Evolutionary conservation across 2,329 filamentous ascomycete genomes (phyloP).

Genomic region (Ascochyta clinopodiicola): DNA sequence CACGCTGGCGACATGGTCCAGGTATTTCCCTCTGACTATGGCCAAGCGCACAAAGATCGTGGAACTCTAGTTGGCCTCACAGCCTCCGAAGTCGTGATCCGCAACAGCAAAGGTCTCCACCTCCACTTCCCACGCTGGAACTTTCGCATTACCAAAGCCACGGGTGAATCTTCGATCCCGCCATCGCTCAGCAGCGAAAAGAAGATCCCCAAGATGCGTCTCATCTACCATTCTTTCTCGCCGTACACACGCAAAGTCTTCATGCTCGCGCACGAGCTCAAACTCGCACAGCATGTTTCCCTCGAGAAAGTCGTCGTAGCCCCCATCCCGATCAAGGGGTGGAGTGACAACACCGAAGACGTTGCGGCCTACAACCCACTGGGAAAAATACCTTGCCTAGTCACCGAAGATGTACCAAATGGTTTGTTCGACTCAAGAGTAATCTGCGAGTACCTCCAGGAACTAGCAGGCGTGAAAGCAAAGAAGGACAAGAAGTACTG

Average conservation of each 20-base stretch:
- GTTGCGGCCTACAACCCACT: conserved; percentile 38
- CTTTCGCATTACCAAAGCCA: conserved; percentile 37
- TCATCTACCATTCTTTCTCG: conserved; percentile 41
- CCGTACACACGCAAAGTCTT: conserved; percentile 41
- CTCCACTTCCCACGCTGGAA: conserved; percentile 51
- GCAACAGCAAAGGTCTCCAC: conserved; percentile 32
- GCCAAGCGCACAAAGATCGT: conserved; percentile 35
- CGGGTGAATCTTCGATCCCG: not conserved
- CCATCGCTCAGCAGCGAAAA: not conserved
- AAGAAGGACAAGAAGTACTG: conserved; percentile 28
- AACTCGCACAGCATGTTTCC: conserved; percentile 29
- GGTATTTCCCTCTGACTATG: conserved; percentile 42
- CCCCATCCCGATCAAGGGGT: conserved; percentile 35
- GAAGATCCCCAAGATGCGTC: conserved; percentile 31
- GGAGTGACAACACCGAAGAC: conserved; percentile 40
- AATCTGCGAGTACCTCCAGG: conserved; percentile 38
- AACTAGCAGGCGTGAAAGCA: conserved; percentile 14
- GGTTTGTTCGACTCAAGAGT: conserved; percentile 39
- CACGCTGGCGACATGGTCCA: conserved; percentile 61
- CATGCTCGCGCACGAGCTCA: conserved; percentile 36
- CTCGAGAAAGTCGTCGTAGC: conserved; percentile 42
- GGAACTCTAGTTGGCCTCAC: conserved; percentile 40
- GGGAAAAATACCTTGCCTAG: conserved; percentile 40
- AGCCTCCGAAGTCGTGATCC: conserved; percentile 35
- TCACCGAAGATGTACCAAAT: conserved; percentile 32